These are phyloP conservation scores for Wickerhamiella shivajii DNA, from an alignment of 805 yeast genomes.

Conservation along the genomic window DNA sequence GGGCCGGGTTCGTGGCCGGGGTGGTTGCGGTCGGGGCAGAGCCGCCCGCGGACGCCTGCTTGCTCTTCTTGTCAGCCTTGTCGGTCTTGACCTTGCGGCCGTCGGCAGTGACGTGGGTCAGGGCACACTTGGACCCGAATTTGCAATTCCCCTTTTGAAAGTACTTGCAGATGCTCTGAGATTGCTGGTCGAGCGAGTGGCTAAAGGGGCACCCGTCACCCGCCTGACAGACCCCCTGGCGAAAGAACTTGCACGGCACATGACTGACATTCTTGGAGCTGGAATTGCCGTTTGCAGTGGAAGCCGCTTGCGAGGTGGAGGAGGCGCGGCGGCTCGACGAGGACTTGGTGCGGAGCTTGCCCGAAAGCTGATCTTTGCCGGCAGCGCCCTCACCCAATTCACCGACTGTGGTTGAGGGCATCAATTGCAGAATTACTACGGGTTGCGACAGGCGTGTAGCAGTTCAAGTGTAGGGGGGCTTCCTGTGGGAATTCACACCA, in stretches of 20 bases:
- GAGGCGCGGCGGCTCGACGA: not conserved
- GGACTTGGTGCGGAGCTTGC: too few relatives aligned
- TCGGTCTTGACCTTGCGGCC: slow-evolving; percentile 56
- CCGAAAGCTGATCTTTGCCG: slow-evolving; percentile 6
- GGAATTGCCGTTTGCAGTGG: slow-evolving; percentile 17
- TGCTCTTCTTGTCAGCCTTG: too few relatives aligned
- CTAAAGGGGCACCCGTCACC: slow-evolving; percentile 86
- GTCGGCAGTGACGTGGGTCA: slow-evolving; percentile 81
- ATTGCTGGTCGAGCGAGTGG: slow-evolving; percentile 34
- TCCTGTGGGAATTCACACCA: not conserved
- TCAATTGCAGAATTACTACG: slow-evolving; percentile 2
- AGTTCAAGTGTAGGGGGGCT: not conserved
- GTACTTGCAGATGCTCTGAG: slow-evolving; percentile 64
- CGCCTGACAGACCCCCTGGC: slow-evolving; percentile 91
- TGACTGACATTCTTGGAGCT: slow-evolving; percentile 53
- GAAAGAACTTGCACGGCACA: slow-evolving; percentile 90
- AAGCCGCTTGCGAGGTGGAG: not conserved
- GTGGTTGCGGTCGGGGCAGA: not conserved
- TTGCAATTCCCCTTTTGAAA: slow-evolving; percentile 94
- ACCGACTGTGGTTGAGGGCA: slow-evolving; percentile 5
- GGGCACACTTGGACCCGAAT: slow-evolving; percentile 87
- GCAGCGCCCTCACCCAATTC: slow-evolving; percentile 3
- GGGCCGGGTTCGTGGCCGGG: too few relatives aligned
- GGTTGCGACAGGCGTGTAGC: not conserved
- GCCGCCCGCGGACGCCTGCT: slow-evolving; percentile 1